Evolutionary conservation across 2,329 filamentous ascomycete species (phyloP), one percentile per base, ranked within the genome.

Genomic region (Pseudogymnoascus sp.): DNA sequence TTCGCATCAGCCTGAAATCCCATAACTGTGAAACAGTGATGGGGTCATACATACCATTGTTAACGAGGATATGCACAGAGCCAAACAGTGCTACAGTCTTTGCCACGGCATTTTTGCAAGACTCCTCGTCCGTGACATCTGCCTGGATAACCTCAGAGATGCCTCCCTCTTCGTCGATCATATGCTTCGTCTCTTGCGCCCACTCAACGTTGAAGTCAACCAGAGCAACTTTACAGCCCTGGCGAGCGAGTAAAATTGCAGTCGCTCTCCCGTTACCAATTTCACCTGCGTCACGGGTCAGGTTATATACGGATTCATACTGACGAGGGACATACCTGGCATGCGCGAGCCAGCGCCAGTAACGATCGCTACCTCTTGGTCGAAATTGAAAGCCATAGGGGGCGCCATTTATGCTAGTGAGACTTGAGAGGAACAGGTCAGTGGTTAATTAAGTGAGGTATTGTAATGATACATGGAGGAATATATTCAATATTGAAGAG

Each of bases 61-160:
- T 88, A 53, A 87, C 75, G 1, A 88, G 72, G 38, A 88, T 83
- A 66, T 88, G 83, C 1, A 88, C 64, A 1, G 81, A 74, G 0
- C 82, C 82, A 64, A 80, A 87, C 1, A 69, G 66, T 1, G 74
- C 62, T 0, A 83, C 11, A 0, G 83, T 77, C 0, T 69, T 60
- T 0, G 75, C 63, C 4, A 78, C 71, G 25, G 39, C 37, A 18
- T 30, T 30, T 0, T 79, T 71, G 66, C 83, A 88, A 60, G 85
- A 81, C 0, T 62, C 62, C n/a, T 78, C 74, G 1, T 71, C 70
- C 0, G 82, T 84, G n/a, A 87, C 82, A 65, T 88, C 80, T 2
- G 75, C 82, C 50, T 73, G 68, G 2, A 78, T 65, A 0, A 81
- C 74, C 6, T 81, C 66, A 0, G 75, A 78, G 1, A 66, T 65